Evolutionary conservation across 768 basidiomycete genomes (phyloP).

Genomic region (Leccinum truebloodii): DNA sequence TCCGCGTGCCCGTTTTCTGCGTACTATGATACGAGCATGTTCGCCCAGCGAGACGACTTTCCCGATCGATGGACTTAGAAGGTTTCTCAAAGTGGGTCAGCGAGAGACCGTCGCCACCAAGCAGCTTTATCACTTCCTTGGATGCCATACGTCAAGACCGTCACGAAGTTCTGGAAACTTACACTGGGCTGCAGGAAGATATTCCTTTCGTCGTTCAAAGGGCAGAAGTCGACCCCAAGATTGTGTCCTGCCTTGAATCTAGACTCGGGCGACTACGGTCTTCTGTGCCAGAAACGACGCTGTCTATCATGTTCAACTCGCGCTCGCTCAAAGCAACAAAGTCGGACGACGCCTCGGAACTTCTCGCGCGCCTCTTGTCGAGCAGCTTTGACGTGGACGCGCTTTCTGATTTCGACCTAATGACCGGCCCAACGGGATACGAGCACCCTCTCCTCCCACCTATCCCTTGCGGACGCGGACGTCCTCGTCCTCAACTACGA

Average conservation of each 20-base stretch:
- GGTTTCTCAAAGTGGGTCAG: constrained; percentile 43
- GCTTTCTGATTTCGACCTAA: constrained; percentile 6
- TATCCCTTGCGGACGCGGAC: constrained; percentile 32
- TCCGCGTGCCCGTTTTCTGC: too few species aligned
- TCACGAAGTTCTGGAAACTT: neutral
- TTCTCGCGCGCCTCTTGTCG: too few species aligned
- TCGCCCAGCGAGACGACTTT: too few species aligned
- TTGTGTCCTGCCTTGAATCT: constrained; percentile 21
- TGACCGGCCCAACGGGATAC: constrained; percentile 11
- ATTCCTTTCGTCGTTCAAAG: constrained; percentile 5
- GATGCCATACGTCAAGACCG: constrained; percentile 27
- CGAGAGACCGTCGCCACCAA: constrained; percentile 26
- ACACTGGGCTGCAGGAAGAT: neutral
- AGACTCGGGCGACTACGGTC: constrained; percentile 18
- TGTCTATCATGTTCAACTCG: constrained; percentile 1
- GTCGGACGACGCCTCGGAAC: too few species aligned
- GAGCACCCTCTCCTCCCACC: constrained; percentile 18
- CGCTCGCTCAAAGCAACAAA: too few species aligned
- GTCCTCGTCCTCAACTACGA: constrained; percentile 58
- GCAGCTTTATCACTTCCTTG: constrained; percentile 41
- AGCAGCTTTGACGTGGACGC: too few species aligned
- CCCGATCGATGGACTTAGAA: constrained; percentile 39
- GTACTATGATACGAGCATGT: too few species aligned
- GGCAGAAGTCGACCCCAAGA: constrained; percentile 11
- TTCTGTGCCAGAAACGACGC: constrained; percentile 4